Evolutionary conservation across 495 filamentous ascomycete genomes (phyloP).

Genomic region (Pyrenula aspistea): DNA sequence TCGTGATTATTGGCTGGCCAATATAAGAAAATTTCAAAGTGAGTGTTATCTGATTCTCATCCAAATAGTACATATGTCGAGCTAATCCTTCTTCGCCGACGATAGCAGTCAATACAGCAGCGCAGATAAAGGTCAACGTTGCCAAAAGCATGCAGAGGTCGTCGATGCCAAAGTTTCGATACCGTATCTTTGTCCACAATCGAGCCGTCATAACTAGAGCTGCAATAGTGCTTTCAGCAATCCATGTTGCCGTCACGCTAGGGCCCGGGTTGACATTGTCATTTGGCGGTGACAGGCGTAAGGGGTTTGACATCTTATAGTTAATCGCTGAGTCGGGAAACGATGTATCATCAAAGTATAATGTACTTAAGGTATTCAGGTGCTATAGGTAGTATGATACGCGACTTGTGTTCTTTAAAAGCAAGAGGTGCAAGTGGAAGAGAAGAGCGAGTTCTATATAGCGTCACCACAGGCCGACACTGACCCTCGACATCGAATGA

Average conservation of each 20-base stretch:
- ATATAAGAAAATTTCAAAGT: neutral
- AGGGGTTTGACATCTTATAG: neutral
- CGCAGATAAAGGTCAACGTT: neutral
- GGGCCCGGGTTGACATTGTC: neutral
- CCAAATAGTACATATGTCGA: neutral
- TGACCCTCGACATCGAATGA: neutral
- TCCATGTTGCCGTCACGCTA: neutral
- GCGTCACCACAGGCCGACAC: neutral
- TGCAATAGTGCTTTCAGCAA: neutral
- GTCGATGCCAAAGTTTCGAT: neutral
- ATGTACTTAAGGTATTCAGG: neutral
- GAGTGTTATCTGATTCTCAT: neutral
- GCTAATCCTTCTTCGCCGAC: neutral
- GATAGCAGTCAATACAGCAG: neutral
- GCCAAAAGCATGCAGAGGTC: neutral
- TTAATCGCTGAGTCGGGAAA: neutral
- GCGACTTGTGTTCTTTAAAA: neutral
- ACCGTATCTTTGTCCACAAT: neutral
- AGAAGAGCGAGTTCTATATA: neutral
- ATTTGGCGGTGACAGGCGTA: neutral
- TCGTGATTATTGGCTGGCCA: neutral
- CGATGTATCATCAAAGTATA: neutral
- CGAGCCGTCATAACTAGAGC: neutral
- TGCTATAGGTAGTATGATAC: neutral
- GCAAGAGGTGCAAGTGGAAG: neutral